phyloP scores from a whole-genome alignment of 257 asterid species.

The Solanum lycopersicoides region DNA sequence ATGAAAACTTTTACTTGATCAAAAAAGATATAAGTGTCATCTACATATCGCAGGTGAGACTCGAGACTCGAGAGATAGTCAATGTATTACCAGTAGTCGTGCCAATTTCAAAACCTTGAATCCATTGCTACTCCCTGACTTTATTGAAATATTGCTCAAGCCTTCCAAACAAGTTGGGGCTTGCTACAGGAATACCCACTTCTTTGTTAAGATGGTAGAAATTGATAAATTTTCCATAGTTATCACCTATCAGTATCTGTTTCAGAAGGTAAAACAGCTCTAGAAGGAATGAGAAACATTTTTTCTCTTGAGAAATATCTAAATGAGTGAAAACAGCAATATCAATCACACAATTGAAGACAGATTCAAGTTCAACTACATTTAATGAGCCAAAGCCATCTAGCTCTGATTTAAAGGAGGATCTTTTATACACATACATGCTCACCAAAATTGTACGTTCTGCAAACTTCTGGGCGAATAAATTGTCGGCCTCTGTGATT shows the following conservation, averaged over 20 bases:
- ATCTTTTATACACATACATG: constrained; percentile 49
- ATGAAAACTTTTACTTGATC: not conserved
- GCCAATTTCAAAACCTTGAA: not conserved
- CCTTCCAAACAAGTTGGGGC: not conserved
- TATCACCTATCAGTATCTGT: not conserved
- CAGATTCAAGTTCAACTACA: not conserved
- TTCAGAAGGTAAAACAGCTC: not conserved
- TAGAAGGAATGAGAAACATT: not conserved
- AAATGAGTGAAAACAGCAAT: not conserved
- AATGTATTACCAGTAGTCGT: not conserved
- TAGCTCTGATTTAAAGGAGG: not conserved
- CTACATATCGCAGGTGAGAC: not conserved
- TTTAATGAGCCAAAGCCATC: not conserved
- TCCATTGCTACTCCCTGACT: not conserved
- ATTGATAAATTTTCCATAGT: not conserved
- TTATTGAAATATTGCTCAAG: not conserved
- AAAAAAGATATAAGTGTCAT: not conserved
- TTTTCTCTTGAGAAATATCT: not conserved
- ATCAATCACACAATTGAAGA: not conserved
- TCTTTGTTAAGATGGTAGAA: not conserved
- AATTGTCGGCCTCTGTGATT: constrained; percentile 87
- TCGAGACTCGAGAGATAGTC: not conserved
- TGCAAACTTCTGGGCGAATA: constrained; percentile 98
- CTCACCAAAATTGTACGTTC: constrained; percentile 96
- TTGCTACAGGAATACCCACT: not conserved